Evolutionary conservation across 164 flowering plant species (phyloP).

Genomic region (Chimonanthus praecox): DNA sequence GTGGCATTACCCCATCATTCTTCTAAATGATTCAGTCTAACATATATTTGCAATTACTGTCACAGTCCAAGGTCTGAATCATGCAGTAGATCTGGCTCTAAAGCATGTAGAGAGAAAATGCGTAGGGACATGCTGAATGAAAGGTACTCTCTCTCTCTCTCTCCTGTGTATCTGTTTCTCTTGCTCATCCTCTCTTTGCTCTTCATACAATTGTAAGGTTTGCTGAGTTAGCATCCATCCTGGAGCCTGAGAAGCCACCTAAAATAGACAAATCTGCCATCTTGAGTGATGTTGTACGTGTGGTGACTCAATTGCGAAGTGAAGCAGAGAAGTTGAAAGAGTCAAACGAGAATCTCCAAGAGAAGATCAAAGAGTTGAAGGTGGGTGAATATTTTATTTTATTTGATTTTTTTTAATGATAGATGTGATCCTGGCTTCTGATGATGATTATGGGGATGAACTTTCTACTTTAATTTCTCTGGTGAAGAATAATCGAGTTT

Average conservation of each 20-base stretch:
- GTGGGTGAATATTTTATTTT: constrained; percentile 17
- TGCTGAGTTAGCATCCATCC: constrained; percentile 65
- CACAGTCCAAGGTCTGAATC: constrained; percentile 47
- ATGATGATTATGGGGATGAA: too few relatives aligned
- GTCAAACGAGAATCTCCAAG: constrained; percentile 68
- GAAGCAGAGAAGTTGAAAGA: constrained; percentile 83
- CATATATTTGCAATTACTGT: neutral
- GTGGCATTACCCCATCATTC: too few relatives aligned
- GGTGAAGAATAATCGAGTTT: too few relatives aligned
- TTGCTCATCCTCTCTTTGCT: neutral
- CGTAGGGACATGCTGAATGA: constrained; percentile 73
- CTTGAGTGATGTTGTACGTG: constrained; percentile 76
- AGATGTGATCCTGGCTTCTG: too few relatives aligned
- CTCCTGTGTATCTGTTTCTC: neutral
- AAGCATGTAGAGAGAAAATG: constrained; percentile 74
- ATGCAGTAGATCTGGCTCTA: constrained; percentile 43
- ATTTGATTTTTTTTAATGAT: too few relatives aligned
- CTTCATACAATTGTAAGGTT: constrained; percentile 42
- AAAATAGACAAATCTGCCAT: constrained; percentile 85
- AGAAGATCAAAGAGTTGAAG: constrained; percentile 86
- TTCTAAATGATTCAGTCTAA: too few relatives aligned
- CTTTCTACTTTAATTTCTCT: too few relatives aligned
- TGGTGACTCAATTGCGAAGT: constrained; percentile 69
- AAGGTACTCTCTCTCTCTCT: constrained; percentile 30
- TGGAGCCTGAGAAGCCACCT: constrained; percentile 89